Conservation (phyloP, 495 filamentous ascomycete genomes). For the Haplographium delicatum region DNA sequence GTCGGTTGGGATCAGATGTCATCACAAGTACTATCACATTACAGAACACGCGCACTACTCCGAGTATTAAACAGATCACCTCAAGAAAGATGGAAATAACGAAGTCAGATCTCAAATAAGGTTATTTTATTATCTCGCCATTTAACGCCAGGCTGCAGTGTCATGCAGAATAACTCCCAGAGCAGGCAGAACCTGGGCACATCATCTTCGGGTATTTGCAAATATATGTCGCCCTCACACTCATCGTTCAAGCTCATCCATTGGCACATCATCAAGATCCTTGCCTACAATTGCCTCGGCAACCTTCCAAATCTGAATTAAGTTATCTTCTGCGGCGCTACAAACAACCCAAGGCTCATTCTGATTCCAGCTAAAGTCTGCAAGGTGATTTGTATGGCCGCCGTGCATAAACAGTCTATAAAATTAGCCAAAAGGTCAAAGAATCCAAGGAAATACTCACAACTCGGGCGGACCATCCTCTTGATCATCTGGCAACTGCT, state of each 20-base stretch:
- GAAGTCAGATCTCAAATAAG: too few relatives aligned
- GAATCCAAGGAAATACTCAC: constrained; percentile 45
- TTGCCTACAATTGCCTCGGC: constrained; percentile 81
- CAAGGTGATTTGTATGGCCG: constrained; percentile 92
- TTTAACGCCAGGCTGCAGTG: constrained; percentile 1
- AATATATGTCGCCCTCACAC: not conserved
- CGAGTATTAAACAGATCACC: too few relatives aligned
- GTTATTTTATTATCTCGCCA: not conserved
- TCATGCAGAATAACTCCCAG: constrained; percentile 17
- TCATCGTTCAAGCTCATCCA: constrained; percentile 66
- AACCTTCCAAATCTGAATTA: constrained; percentile 96
- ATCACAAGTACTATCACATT: too few relatives aligned
- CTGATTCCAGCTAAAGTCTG: constrained; percentile 95
- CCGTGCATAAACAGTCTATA: constrained; percentile 93
- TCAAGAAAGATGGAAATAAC: too few relatives aligned
- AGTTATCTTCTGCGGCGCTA: constrained; percentile 93
- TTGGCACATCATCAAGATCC: constrained; percentile 70
- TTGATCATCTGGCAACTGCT: constrained; percentile 91
- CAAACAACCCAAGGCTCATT: constrained; percentile 95
- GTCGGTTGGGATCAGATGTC: too few relatives aligned
- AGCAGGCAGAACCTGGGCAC: not conserved
- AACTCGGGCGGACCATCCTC: constrained; percentile 96
- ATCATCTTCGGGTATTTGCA: constrained; percentile 9
- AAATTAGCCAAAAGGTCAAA: constrained; percentile 22
- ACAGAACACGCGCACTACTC: too few relatives aligned